Percentiles rank a stretch among this genome's conserved stretches.
phyloP scores from a whole-genome alignment of 495 filamentous ascomycete genomes.

The Talaromyces nanjingensis region DNA sequence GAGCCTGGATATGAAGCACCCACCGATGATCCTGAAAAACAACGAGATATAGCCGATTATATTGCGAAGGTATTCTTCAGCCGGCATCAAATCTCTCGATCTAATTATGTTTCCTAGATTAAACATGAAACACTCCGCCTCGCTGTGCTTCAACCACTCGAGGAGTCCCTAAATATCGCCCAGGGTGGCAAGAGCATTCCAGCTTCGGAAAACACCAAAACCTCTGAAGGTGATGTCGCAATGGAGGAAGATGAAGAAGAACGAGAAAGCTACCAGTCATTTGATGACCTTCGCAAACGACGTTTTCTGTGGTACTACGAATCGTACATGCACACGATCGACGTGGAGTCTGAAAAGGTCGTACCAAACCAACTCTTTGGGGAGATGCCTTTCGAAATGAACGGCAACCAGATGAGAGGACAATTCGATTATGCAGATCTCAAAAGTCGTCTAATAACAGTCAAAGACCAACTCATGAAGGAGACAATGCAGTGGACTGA shows the following conservation, averaged over 20 bases:
- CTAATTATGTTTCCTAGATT: conserved; percentile 48
- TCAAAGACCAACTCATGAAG: conserved; percentile 60
- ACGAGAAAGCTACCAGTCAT: conserved; percentile 53
- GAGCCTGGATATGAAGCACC: conserved; percentile 88
- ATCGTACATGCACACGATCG: conserved; percentile 67
- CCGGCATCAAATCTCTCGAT: neutral
- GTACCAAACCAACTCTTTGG: conserved; percentile 56
- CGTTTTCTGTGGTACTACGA: conserved; percentile 96
- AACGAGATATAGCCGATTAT: conserved; percentile 73
- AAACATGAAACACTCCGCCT: conserved; percentile 85
- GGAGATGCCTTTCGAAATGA: conserved; percentile 78
- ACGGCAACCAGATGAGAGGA: conserved; percentile 78
- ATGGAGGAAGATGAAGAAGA: conserved; percentile 37
- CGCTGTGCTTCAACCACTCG: conserved; percentile 77
- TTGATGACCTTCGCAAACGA: conserved; percentile 84
- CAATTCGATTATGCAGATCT: conserved; percentile 77
- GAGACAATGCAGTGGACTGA: conserved; percentile 67
- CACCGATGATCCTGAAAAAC: conserved; percentile 53
- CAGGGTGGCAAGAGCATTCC: conserved; percentile 39
- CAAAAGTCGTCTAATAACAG: conserved; percentile 54
- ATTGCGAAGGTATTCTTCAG: conserved; percentile 63
- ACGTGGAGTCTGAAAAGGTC: conserved; percentile 46
- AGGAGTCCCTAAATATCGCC: conserved; percentile 65
- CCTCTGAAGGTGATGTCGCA: conserved; percentile 42
- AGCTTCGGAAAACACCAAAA: conserved; percentile 22